Base-by-base conservation (phyloP, 371 early-diverging fungal genomes). In the Rhizopus delemar region DNA sequence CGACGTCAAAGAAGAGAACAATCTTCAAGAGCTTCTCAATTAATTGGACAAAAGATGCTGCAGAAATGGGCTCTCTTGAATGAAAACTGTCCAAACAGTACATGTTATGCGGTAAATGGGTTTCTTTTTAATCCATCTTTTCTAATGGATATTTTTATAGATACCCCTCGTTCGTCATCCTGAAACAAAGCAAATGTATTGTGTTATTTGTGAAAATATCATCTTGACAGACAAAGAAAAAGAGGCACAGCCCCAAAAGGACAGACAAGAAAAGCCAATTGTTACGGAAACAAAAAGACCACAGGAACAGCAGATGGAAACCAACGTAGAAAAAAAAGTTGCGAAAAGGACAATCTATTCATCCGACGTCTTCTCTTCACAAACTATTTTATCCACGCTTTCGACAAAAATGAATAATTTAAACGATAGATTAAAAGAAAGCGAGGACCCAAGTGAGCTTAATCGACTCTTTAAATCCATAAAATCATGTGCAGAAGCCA, bases 21-120 rank as follows among this genome's bases (percentile, higher is more conserved):
- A 61, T 84, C 82, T 9, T 77, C 84, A 15, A 73, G 67, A 36
- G 90, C 87, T 6, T 86, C 86, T 36, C 74, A 82, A 46, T 57
- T 86, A 29, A 82, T 89, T 61, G 88, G 88, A 28, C 84, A 88
- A 73, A 78, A 82, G 53, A 72, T 89, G 75, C 64, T 89, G 34
- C 82, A 84, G 13, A 85, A 86, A 35, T 89, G 90, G 90, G 72
- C 88, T 13, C 59, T 89, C 49, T 57, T 89, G n/a, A 84, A 87
- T 33, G 87, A 87, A 5, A 77, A 75, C 15, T 89, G 90, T 57
- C 85, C 84, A 2, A 85, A 74, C 32, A 63, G 61, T 3, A 51
- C 68, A 1, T 87, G 90, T 61, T 83, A 78, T 58, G 87, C 82
- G 6, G 89, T 86, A 77, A 69, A 71, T 54, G 22, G 0, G 0